Evolutionary conservation across 305 asterid genomes (phyloP).

Genomic region (Nicotiana rustica): DNA sequence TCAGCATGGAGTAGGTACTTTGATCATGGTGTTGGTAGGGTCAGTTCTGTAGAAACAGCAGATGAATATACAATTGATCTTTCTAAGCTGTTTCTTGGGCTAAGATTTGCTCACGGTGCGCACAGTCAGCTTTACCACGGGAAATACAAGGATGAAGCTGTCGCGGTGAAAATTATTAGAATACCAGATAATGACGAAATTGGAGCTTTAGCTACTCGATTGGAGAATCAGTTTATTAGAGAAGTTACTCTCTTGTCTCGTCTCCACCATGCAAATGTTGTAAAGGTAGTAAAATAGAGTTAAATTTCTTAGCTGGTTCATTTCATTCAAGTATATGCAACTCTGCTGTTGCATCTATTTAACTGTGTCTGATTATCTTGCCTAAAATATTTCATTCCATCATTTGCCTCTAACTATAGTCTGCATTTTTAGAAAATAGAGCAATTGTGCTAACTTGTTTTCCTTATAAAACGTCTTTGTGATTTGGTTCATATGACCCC

Average conservation of each 20-base stretch:
- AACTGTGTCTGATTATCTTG: not conserved
- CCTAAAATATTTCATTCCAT: slow-evolving; percentile 1
- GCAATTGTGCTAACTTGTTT: not conserved
- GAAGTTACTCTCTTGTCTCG: slow-evolving; percentile 45
- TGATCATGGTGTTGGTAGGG: slow-evolving; percentile 72
- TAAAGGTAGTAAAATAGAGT: slow-evolving; percentile 34
- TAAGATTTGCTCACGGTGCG: slow-evolving; percentile 45
- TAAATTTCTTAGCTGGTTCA: not conserved
- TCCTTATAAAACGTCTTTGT: slow-evolving; percentile 9
- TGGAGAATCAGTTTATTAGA: slow-evolving; percentile 39
- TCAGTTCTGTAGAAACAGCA: slow-evolving; percentile 61
- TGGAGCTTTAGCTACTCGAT: slow-evolving; percentile 30
- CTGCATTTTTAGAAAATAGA: not conserved
- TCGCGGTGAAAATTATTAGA: slow-evolving; percentile 45
- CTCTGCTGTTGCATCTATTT: not conserved
- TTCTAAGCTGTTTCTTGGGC: slow-evolving; percentile 46
- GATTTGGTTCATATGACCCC: slow-evolving; percentile 28
- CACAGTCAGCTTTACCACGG: slow-evolving; percentile 48
- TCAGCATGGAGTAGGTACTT: slow-evolving; percentile 80
- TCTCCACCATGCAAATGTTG: slow-evolving; percentile 42
- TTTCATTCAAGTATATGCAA: not conserved
- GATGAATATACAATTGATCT: slow-evolving; percentile 41
- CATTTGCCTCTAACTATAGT: not conserved
- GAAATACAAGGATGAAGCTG: slow-evolving; percentile 44
- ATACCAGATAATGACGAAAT: slow-evolving; percentile 39